Conservation (phyloP, 768 basidiomycete genomes). For the Gautieria morchelliformis region DNA sequence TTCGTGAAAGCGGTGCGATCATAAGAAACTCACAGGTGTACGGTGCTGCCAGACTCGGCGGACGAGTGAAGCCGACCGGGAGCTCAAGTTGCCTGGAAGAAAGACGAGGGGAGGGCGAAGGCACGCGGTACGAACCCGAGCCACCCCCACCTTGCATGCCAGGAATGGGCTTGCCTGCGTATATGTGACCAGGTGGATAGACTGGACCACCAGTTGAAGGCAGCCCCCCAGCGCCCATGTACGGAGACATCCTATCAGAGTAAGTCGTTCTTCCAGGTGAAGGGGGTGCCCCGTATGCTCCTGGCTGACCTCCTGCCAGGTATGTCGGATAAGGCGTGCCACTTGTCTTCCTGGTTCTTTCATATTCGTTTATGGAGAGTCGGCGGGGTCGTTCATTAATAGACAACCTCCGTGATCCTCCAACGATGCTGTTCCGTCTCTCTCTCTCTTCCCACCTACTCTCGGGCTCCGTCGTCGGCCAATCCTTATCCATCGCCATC, state of each 20-base stretch:
- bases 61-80: background rate
- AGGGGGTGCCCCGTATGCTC: background rate
- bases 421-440: background rate
- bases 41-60: background rate
- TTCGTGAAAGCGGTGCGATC: background rate
- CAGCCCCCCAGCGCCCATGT: background rate
- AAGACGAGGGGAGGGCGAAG: background rate
- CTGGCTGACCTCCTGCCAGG: background rate
- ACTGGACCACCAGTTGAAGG: constrained; percentile 16
- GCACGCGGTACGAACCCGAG: background rate
- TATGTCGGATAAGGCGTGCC: constrained; percentile 2
- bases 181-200: constrained; percentile 49
- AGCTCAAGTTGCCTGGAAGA: background rate
- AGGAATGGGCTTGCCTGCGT: constrained; percentile 44
- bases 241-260: constrained; percentile 1
- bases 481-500: constrained; percentile 1
- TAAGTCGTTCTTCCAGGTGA: background rate
- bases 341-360: constrained; percentile 2
- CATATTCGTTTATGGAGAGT: background rate
- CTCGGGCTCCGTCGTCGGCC: background rate
- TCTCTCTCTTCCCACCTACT: background rate
- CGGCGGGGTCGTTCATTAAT: background rate
- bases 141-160: background rate
- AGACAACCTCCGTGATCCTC: background rate
- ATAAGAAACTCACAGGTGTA: background rate